These are phyloP conservation scores for Polytrichum formosum DNA, from an alignment of 225 moss, liverwort and hornwort species.

Conservation along the genomic window DNA sequence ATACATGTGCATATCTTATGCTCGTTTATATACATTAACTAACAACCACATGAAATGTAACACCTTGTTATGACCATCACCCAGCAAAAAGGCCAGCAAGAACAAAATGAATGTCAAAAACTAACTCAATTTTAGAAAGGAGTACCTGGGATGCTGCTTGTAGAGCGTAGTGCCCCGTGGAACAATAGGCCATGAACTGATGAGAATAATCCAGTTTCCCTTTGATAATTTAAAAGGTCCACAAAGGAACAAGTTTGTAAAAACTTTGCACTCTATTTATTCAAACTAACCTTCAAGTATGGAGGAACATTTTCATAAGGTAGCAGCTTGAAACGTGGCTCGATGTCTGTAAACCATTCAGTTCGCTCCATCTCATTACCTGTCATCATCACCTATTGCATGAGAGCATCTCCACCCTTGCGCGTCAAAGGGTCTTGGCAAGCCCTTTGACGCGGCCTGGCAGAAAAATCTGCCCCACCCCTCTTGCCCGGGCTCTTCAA, in stretches of 20 bases:
- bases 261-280: background rate
- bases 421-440: too few species aligned
- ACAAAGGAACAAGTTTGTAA: background rate
- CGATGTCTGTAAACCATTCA: conserved; percentile 91
- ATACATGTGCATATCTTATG: background rate
- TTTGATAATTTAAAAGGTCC: background rate
- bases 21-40: background rate
- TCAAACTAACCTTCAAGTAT: conserved; percentile 66
- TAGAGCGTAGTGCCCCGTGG: conserved; percentile 79
- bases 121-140: background rate
- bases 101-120: background rate
- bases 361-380: conserved; percentile 86
- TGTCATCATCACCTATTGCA: conserved; percentile 77
- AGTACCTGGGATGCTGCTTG: conserved; percentile 60
- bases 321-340: conserved; percentile 81
- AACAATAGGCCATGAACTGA: background rate
- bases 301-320: conserved; percentile 72
- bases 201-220: too few species aligned
- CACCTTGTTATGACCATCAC: background rate
- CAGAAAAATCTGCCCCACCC: too few species aligned
- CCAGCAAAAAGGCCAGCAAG: background rate
- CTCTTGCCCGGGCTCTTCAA: too few species aligned
- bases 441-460: too few species aligned
- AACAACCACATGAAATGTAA: too few species aligned
- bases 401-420: too few species aligned